Conservation (phyloP, 257 asterid genomes). For the Solanum etuberosum region DNA sequence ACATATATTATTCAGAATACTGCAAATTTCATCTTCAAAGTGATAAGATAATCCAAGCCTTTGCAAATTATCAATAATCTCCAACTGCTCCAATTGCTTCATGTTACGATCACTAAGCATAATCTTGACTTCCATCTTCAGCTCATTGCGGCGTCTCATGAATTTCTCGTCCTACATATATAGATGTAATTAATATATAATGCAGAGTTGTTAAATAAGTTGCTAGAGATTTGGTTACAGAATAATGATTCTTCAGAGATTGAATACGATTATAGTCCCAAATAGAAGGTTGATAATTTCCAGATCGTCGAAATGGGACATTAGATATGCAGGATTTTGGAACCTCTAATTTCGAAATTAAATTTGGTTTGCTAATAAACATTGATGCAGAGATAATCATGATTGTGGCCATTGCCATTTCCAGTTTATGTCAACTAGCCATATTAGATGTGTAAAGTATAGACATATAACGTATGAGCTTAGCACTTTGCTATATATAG, state of each 20-base stretch:
- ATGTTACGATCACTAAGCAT: constrained; percentile 1
- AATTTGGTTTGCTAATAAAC: not conserved
- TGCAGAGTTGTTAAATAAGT: not conserved
- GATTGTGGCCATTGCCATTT: not conserved
- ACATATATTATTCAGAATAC: not conserved
- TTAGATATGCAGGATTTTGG: not conserved
- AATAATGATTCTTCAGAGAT: constrained; percentile 17
- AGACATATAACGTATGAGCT: not conserved
- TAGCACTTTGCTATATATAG: not conserved
- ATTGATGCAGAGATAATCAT: not conserved
- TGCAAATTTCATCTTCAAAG: constrained; percentile 15
- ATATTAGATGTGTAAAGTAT: not conserved
- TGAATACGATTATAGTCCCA: constrained; percentile 30
- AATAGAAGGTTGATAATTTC: constrained; percentile 29
- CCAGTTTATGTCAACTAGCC: not conserved
- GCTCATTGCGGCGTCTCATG: constrained; percentile 1
- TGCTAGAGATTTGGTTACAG: constrained; percentile 5
- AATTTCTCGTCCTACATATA: constrained; percentile 11
- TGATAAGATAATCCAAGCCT: constrained; percentile 25
- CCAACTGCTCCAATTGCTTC: not conserved
- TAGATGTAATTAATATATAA: not conserved
- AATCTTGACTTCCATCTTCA: constrained; percentile 15
- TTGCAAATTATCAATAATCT: constrained; percentile 24
- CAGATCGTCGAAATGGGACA: constrained; percentile 16
- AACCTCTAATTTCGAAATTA: not conserved